Percentiles rank a stretch among this genome's conserved stretches.
phyloP scores from a whole-genome alignment of 2,329 filamentous ascomycete genomes.

The Nothophaeocryptopus gaeumannii region DNA sequence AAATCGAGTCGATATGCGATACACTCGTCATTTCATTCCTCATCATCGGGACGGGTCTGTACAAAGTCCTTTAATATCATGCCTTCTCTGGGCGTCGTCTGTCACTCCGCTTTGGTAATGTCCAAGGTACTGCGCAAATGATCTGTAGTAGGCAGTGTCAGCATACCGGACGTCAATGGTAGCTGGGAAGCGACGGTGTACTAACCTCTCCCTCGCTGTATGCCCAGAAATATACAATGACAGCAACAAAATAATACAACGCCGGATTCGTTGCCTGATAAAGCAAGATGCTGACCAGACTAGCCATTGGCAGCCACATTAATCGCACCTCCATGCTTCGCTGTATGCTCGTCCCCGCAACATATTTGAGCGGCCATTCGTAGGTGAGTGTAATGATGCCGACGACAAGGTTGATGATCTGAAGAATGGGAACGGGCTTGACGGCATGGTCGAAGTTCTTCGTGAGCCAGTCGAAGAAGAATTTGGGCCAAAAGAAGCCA shows the following conservation, averaged over 20 bases:
- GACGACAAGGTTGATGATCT: constrained; percentile 83
- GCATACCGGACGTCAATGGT: background rate
- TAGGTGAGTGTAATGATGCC: constrained; percentile 75
- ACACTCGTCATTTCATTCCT: background rate
- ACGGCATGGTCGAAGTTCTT: constrained; percentile 84
- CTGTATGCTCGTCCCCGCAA: constrained; percentile 77
- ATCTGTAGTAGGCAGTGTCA: constrained; percentile 33
- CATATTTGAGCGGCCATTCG: constrained; percentile 81
- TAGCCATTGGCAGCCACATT: constrained; percentile 74
- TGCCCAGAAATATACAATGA: constrained; percentile 91
- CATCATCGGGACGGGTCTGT: background rate
- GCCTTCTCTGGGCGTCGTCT: constrained; percentile 26
- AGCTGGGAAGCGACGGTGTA: background rate
- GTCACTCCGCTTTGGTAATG: constrained; percentile 45
- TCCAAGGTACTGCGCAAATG: constrained; percentile 51
- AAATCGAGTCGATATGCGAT: background rate
- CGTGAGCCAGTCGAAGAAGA: constrained; percentile 96
- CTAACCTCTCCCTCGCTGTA: constrained; percentile 95
- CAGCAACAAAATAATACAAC: constrained; percentile 84
- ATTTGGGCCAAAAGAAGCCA: constrained; percentile 96
- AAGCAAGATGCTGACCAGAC: constrained; percentile 70
- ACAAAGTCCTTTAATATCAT: constrained; percentile 9
- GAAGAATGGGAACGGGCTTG: constrained; percentile 81
- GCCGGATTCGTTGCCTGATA: constrained; percentile 93
- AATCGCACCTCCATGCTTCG: constrained; percentile 84